These are phyloP conservation scores for Scenedesmus sp. DNA, from an alignment of 163 green algal species.

Conservation along the genomic window DNA sequence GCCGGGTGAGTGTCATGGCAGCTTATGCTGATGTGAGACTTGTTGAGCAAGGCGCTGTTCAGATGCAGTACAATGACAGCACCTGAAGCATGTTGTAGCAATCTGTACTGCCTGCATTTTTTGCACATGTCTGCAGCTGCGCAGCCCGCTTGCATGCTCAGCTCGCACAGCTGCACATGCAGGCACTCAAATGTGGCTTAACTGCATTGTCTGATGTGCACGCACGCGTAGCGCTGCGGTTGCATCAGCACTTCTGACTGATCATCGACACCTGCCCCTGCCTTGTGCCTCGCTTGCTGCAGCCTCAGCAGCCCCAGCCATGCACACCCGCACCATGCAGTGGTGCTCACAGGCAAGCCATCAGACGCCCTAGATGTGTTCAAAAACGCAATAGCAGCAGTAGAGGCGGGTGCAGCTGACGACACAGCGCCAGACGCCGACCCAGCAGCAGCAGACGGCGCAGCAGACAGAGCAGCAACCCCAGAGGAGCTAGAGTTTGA, in stretches of 20 bases:
- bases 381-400: conserved; percentile 53
- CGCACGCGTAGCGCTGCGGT: too few species aligned
- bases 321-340: background rate
- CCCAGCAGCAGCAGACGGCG: conserved; percentile 4
- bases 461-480: conserved; percentile 42
- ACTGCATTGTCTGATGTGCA: too few species aligned
- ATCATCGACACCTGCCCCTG: background rate
- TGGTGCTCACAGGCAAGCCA: conserved; percentile 21
- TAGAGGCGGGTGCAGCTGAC: conserved; percentile 41
- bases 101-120: background rate
- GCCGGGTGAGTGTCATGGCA: background rate
- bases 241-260: background rate
- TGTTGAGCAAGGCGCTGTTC: background rate
- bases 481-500: conserved; percentile 79
- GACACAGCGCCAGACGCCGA: background rate
- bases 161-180: background rate
- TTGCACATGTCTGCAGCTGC: background rate
- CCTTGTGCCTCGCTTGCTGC: background rate
- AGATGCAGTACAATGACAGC: conserved; percentile 12
- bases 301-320: background rate
- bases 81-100: background rate
- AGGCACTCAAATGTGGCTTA: too few species aligned
- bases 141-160: background rate
- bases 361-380: conserved; percentile 55
- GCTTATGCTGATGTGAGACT: background rate